Conservation (phyloP, 371 early-diverging fungal species). For the Circinella minor region DNA sequence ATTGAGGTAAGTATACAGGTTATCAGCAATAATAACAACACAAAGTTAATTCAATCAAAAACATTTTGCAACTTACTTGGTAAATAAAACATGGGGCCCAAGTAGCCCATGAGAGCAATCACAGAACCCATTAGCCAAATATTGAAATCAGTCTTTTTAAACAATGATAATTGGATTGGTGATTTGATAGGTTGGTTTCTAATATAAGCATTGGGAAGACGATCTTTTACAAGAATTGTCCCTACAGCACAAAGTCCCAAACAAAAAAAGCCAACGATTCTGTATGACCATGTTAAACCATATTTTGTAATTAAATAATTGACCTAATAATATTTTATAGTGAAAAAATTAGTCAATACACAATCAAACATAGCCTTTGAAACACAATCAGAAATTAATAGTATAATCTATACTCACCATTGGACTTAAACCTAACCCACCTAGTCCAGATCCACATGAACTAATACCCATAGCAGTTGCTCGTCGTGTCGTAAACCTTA, state of each 20-base stretch:
- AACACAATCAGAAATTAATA: background rate
- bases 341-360: background rate
- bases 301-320: background rate
- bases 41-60: no score
- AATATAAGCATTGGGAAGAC: slow-evolving; percentile 25
- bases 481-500: background rate
- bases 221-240: slow-evolving; percentile 35
- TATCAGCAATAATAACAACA: no score
- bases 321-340: background rate
- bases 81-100: slow-evolving; percentile 36
- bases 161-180: slow-evolving; percentile 32
- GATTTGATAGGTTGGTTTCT: slow-evolving; percentile 27
- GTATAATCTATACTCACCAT: background rate
- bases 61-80: slow-evolving; percentile 26
- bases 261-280: slow-evolving; percentile 41
- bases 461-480: background rate
- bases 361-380: slow-evolving; percentile 18
- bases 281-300: slow-evolving; percentile 24
- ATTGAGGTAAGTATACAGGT: background rate
- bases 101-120: slow-evolving; percentile 39
- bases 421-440: background rate
- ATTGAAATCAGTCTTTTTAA: slow-evolving; percentile 31
- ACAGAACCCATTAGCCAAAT: slow-evolving; percentile 39
- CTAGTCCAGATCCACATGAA: background rate
- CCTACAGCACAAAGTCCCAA: slow-evolving; percentile 38